Evolutionary conservation across 2,329 filamentous ascomycete species (phyloP), one percentile per base, ranked within the genome.

Genomic region (Chaetomium olivaceum): DNA sequence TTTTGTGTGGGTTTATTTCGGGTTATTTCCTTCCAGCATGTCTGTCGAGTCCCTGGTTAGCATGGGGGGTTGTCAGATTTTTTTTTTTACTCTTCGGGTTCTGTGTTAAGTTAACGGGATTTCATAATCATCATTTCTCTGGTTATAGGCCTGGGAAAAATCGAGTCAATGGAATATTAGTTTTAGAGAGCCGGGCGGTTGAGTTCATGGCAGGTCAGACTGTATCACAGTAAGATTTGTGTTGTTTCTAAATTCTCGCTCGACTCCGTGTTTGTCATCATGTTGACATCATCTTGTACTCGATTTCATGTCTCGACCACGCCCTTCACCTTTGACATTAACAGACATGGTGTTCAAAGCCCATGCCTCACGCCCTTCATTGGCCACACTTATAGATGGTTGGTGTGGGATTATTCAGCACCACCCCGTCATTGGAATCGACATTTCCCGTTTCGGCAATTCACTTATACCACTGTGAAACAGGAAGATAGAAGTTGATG

Each of bases 81-180:
- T 9, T 55, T 55, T 25, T 61, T 5, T 55, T n/a, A 57, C 16
- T 50, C 27, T 51, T 50, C 61, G 12, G 50, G 21, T 23, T 27
- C 6, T 62, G 39, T 62, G 50, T 61, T 61, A 27, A 55, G 19
- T 62, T n/a, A 50, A 27, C 36, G 36, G 52, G 52, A 31, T 50
- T n/a, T 36, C 23, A 19, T 29, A 29, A 31, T 46, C 14, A 31
- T 16, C 21, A 29, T 25, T 3, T 61, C 16, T 31, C 27, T 43
- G 36, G 36, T 9, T 29, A 25, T 48, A 52, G 50, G 21, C 46
- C 21, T 48, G 46, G 46, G 21, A 48, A 48, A 21, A 23, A n/a
- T 48, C n/a, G n/a, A 48, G 46, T n/a, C 39, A 48, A 23, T 21
- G n/a, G 19, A 48, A 21, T 48, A 23, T 8, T 48, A 48, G 12